A percentile compares a stretch with the other conserved stretches of the same genome.
Evolutionary conservation across 164 flowering plant genomes (phyloP).

Genomic region (Chloranthus sessilifolius): DNA sequence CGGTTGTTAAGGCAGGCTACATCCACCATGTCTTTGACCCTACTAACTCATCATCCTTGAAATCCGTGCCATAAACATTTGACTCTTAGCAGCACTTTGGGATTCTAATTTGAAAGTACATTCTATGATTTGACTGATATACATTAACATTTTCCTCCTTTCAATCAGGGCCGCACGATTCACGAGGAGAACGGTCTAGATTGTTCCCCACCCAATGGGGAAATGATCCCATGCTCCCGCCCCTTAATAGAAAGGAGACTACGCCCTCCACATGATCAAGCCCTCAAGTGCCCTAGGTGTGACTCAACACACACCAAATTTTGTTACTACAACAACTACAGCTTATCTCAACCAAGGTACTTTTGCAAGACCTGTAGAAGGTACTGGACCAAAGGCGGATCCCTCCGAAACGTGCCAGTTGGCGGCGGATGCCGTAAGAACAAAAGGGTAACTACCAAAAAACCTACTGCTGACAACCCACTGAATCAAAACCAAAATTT

Average conservation of each 20-base stretch:
- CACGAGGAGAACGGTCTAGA: slow-evolving; percentile 48
- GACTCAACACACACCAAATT: slow-evolving; percentile 80
- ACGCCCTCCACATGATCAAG: slow-evolving; percentile 67
- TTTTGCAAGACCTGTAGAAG: slow-evolving; percentile 81
- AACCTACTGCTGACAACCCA: slow-evolving; percentile 23
- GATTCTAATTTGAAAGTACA: neutral
- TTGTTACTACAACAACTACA: slow-evolving; percentile 84
- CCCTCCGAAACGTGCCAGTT: slow-evolving; percentile 71
- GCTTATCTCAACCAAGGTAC: slow-evolving; percentile 81
- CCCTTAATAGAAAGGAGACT: slow-evolving; percentile 49
- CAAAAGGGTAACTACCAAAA: slow-evolving; percentile 40
- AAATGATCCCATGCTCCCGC: slow-evolving; percentile 47
- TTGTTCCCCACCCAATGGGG: slow-evolving; percentile 51
- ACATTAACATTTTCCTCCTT: neutral
- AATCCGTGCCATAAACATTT: neutral
- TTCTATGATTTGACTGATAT: neutral
- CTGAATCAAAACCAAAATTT: slow-evolving; percentile 9
- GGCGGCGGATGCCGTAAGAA: slow-evolving; percentile 81
- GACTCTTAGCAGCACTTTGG: neutral
- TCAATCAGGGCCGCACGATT: slow-evolving; percentile 22
- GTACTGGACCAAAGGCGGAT: slow-evolving; percentile 87
- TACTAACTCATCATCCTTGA: neutral
- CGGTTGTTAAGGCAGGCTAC: too few species aligned
- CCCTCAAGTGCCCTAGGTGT: slow-evolving; percentile 70
- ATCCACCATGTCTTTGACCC: neutral